phyloP scores from a whole-genome alignment of 352 stramenopile genomes.

The Phytophthora chlamydospora region DNA sequence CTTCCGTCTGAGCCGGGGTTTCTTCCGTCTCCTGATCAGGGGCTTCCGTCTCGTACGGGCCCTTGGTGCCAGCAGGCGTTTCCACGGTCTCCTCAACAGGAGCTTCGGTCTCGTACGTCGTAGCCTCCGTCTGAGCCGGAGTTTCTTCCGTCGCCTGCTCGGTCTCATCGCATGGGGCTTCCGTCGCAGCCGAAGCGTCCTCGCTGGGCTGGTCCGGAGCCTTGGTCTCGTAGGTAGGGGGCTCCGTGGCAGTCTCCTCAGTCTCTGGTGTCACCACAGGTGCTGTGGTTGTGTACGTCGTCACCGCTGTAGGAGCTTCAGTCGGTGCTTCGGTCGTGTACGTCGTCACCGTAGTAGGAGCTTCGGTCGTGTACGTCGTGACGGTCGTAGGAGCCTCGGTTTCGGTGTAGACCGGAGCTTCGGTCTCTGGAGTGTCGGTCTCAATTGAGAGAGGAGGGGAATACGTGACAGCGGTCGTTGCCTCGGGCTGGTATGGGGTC shows the following conservation, averaged over 20 bases:
- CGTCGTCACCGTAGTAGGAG: background rate
- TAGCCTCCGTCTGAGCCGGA: background rate
- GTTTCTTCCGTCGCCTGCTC: slow-evolving; percentile 3
- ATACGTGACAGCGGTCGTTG: slow-evolving; percentile 14
- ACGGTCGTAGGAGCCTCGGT: background rate
- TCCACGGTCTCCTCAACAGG: background rate
- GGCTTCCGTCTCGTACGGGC: slow-evolving; percentile 1
- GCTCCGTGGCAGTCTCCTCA: background rate
- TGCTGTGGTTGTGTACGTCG: no score
- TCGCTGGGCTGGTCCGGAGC: background rate
- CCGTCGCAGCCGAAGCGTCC: background rate
- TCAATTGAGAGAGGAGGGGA: slow-evolving; percentile 17
- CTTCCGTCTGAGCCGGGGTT: background rate
- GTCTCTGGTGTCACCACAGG: background rate
- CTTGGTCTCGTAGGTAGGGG: slow-evolving; percentile 16
- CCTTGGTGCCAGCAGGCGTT: background rate
- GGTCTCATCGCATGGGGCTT: background rate
- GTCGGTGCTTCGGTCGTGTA: background rate
- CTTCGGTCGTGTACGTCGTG: slow-evolving; percentile 1
- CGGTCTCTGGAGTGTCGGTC: slow-evolving; percentile 14
- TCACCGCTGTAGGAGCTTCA: background rate
- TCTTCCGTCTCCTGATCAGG: background rate
- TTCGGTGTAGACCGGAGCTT: slow-evolving; percentile 14
- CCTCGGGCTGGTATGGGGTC: background rate
- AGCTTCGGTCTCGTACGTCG: slow-evolving; percentile 3